Percentiles rank a stretch among this genome's conserved stretches.
Conservation (phyloP, 2,329 filamentous ascomycete genomes). For the Aspergillus felis region DNA sequence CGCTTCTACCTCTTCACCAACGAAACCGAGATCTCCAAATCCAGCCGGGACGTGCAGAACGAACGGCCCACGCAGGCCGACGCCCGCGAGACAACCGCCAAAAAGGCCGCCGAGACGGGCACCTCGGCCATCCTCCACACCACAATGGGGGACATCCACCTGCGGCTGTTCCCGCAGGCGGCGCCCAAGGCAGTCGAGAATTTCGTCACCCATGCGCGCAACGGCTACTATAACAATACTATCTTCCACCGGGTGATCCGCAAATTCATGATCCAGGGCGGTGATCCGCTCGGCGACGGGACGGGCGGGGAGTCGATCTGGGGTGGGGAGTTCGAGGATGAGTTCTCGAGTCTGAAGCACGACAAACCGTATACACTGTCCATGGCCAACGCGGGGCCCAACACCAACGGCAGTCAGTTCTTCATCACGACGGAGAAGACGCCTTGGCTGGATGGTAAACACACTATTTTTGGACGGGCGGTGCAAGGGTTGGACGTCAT, state of each 20-base stretch:
- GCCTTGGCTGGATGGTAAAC: conserved; percentile 92
- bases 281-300: conserved; percentile 82
- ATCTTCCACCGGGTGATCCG: conserved; percentile 96
- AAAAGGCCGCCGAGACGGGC: conserved; percentile 67
- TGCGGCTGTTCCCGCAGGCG: conserved; percentile 87
- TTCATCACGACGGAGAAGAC: conserved; percentile 98
- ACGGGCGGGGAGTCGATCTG: conserved; percentile 90
- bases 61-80: conserved; percentile 74
- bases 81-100: conserved; percentile 43
- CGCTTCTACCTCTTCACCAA: conserved; percentile 99
- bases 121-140: conserved; percentile 85
- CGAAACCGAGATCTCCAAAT: conserved; percentile 76
- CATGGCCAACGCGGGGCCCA: conserved; percentile 96
- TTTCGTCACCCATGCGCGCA: conserved; percentile 85
- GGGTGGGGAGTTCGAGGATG: conserved; percentile 89
- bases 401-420: conserved; percentile 95
- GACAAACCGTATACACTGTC: conserved; percentile 95
- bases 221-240: conserved; percentile 94
- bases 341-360: conserved; percentile 85
- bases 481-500: conserved; percentile 90
- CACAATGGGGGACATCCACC: conserved; percentile 86
- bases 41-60: conserved; percentile 86
- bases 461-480: conserved; percentile 91
- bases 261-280: conserved; percentile 94
- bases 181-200: conserved; percentile 96